These are phyloP conservation scores for Russula dissimulans DNA, from an alignment of 768 basidiomycete genomes.

Conservation along the genomic window DNA sequence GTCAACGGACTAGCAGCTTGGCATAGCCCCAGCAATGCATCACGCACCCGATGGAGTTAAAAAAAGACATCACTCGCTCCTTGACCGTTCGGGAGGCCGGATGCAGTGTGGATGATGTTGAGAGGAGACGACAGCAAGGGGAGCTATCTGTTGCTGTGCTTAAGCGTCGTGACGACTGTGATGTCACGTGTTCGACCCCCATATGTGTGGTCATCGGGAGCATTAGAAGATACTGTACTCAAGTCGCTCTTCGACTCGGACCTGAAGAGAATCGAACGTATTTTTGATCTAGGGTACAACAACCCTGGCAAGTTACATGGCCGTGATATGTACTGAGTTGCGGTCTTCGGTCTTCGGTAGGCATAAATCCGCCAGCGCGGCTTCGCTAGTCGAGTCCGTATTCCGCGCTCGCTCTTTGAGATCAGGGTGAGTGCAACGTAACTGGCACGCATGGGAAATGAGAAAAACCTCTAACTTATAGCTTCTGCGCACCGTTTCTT, in stretches of 20 bases:
- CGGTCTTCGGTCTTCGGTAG: too few relatives aligned
- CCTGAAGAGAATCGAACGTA: too few relatives aligned
- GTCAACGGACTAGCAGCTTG: not conserved
- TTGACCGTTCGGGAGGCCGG: not conserved
- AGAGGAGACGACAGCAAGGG: not conserved
- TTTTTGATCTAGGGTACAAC: too few relatives aligned
- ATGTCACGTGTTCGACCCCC: slow-evolving; percentile 6
- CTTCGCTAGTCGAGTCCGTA: too few relatives aligned
- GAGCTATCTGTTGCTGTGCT: not conserved
- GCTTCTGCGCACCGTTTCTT: not conserved
- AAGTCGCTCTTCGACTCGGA: too few relatives aligned
- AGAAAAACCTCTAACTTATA: not conserved
- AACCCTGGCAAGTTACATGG: not conserved
- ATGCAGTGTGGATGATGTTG: not conserved
- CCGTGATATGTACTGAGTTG: not conserved
- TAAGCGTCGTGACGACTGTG: slow-evolving; percentile 4
- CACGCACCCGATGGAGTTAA: slow-evolving; percentile 69
- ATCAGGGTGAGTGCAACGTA: not conserved
- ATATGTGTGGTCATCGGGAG: too few relatives aligned
- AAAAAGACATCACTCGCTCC: slow-evolving; percentile 58
- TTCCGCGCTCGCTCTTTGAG: too few relatives aligned
- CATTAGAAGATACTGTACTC: too few relatives aligned
- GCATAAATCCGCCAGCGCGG: too few relatives aligned
- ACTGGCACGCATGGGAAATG: too few relatives aligned
- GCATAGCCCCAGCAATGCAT: not conserved